These are phyloP conservation scores for Rhizopus sp. DNA, from an alignment of 371 early-diverging fungal genomes.

Conservation along the genomic window DNA sequence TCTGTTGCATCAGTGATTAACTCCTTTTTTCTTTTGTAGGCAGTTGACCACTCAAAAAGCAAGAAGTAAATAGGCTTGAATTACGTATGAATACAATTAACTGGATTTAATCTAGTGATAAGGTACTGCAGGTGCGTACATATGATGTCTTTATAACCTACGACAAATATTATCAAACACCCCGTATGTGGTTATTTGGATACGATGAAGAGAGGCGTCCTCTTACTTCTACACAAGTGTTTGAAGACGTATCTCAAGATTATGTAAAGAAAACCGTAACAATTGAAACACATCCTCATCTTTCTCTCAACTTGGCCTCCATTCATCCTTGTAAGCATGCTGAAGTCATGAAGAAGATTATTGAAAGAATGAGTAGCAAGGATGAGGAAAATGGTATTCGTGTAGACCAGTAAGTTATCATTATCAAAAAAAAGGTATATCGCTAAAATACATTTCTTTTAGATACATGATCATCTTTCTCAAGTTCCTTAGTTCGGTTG, in stretches of 20 bases:
- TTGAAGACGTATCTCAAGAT: constrained; percentile 96
- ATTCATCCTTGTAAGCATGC: constrained; percentile 98
- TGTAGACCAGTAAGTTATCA: constrained; percentile 83
- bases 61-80: constrained; percentile 1
- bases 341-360: constrained; percentile 95
- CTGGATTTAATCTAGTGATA: constrained; percentile 57
- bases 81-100: not conserved
- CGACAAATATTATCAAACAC: constrained; percentile 98
- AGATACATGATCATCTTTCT: constrained; percentile 89
- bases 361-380: constrained; percentile 69
- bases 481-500: constrained; percentile 94
- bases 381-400: constrained; percentile 59
- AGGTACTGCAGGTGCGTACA: constrained; percentile 91
- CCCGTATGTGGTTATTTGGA: constrained; percentile 95
- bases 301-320: constrained; percentile 80
- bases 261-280: constrained; percentile 98
- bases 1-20: not conserved
- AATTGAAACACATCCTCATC: constrained; percentile 93
- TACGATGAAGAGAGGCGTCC: constrained; percentile 93
- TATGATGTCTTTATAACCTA: constrained; percentile 98
- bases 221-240: constrained; percentile 83
- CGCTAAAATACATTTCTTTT: constrained; percentile 4
- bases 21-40: constrained; percentile 3
- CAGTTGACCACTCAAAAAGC: constrained; percentile 17
- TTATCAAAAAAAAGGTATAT: not conserved